Percentiles rank a stretch among this genome's conserved stretches.
Evolutionary conservation across 306 rosid genomes (phyloP).

Genomic region (Hippophae rhamnoides): DNA sequence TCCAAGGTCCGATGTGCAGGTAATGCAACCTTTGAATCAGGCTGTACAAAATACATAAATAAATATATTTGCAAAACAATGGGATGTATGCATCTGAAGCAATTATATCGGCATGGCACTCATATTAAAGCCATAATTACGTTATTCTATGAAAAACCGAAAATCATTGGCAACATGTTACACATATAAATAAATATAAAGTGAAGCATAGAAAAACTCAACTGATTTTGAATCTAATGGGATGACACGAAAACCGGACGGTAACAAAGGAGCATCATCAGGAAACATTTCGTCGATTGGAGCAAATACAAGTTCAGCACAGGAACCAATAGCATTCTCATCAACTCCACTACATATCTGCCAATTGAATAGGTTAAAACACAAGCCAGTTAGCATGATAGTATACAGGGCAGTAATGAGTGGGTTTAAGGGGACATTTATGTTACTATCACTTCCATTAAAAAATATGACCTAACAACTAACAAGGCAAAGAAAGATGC

Average conservation of each 20-base stretch:
- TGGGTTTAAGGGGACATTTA: no score
- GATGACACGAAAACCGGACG: conserved; percentile 92
- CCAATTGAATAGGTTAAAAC: not conserved
- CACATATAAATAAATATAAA: not conserved
- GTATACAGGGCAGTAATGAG: not conserved
- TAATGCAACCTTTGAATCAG: conserved; percentile 50
- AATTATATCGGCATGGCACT: no score
- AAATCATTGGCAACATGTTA: not conserved
- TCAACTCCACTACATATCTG: conserved; percentile 94
- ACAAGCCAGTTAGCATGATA: not conserved
- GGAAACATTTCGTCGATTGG: conserved; percentile 96
- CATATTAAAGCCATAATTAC: not conserved
- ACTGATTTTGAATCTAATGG: conserved; percentile 88
- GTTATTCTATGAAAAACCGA: not conserved
- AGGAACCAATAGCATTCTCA: conserved; percentile 77
- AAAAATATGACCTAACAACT: not conserved
- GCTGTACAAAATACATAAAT: conserved; percentile 2
- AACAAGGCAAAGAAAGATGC: not conserved
- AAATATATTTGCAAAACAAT: not conserved
- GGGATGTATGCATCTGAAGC: not conserved
- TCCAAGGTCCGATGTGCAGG: conserved; percentile 65
- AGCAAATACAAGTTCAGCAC: conserved; percentile 96
- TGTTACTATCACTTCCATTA: not conserved
- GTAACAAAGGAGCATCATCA: conserved; percentile 80
- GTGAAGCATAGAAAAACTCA: conserved; percentile 14